Base-by-base conservation (phyloP, 805 yeast genomes). In the Ogataea kodamae region DNA sequence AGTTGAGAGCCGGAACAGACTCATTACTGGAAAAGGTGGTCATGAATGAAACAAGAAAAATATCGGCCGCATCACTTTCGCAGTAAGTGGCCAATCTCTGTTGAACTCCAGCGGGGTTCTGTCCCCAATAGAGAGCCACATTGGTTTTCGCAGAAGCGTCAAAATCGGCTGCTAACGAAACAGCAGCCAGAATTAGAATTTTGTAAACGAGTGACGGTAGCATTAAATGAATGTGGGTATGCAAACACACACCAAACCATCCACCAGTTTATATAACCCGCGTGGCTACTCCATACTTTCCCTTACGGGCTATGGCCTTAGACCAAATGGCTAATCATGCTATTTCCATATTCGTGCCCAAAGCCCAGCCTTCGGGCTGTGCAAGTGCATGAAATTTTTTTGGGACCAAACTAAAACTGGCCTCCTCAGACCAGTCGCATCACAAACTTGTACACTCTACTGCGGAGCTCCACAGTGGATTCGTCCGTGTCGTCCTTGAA, bases 101-200 rank as follows among this genome's bases (percentile, higher is more conserved):
- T 47, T 75, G 78, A 21, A 39, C 65, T 6, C 85, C 85, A n/a
- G 73, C 78, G 10, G 90, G 76, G 49, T 75, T 74, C 61, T 87
- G 95, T 34, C 96, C 96, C 96, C 96, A 87, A 62, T 87, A 87
- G 6, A 83, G 68, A 14, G 81, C 96, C 22, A 86, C 74, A 45
- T 84, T 82, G 19, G 67, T 52, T 28, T 70, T 66, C 21, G 77
- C 57, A 11, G 56, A 36, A 7, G 67, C 49, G 43, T 58, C 50
- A 39, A 62, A 62, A 7, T 62, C 57, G 9, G 28, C 19, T 3
- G 43, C 39, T 2, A 31, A 31, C 8, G 47, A 12, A 6, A 45
- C 25, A n/a, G n/a, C n/a, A n/a, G n/a, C n/a, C n/a, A n/a, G n/a
- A n/a, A n/a, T n/a, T n/a, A n/a, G n/a, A n/a, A n/a, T n/a, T n/a